phyloP scores from a whole-genome alignment of 768 basidiomycete genomes.

The Tricholoma sp. region DNA sequence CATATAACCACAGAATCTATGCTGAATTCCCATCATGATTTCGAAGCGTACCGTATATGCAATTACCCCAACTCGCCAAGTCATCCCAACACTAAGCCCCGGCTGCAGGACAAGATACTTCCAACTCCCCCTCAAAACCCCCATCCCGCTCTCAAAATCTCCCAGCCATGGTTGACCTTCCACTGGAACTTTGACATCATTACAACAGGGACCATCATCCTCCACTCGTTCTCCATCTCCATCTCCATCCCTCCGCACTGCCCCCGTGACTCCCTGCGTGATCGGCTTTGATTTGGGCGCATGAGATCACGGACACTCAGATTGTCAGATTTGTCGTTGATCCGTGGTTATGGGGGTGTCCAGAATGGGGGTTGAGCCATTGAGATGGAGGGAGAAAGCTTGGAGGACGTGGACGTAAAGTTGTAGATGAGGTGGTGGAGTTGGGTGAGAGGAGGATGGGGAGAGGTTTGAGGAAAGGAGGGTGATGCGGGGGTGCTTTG shows the following conservation, averaged over 20 bases:
- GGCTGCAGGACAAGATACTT: too few species aligned
- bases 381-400: too few species aligned
- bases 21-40: too few species aligned
- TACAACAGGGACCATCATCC: constrained; percentile 34
- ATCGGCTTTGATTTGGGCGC: constrained; percentile 28
- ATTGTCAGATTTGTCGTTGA: constrained; percentile 81
- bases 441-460: too few species aligned
- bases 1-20: too few species aligned
- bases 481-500: constrained; percentile 49
- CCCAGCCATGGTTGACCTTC: constrained; percentile 21
- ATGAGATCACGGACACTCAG: constrained; percentile 40
- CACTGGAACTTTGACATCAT: constrained; percentile 18
- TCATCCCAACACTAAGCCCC: too few species aligned
- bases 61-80: too few species aligned
- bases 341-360: constrained; percentile 37
- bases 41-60: too few species aligned
- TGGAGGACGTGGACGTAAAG: too few species aligned
- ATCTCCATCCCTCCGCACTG: constrained; percentile 5
- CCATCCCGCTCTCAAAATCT: constrained; percentile 31
- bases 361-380: constrained; percentile 7
- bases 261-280: too few species aligned
- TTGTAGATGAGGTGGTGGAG: too few species aligned
- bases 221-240: constrained; percentile 33
- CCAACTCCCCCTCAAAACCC: too few species aligned
- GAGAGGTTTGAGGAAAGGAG: background rate